phyloP scores from a whole-genome alignment of 805 yeast species.

The Candida nonsorbophila region DNA sequence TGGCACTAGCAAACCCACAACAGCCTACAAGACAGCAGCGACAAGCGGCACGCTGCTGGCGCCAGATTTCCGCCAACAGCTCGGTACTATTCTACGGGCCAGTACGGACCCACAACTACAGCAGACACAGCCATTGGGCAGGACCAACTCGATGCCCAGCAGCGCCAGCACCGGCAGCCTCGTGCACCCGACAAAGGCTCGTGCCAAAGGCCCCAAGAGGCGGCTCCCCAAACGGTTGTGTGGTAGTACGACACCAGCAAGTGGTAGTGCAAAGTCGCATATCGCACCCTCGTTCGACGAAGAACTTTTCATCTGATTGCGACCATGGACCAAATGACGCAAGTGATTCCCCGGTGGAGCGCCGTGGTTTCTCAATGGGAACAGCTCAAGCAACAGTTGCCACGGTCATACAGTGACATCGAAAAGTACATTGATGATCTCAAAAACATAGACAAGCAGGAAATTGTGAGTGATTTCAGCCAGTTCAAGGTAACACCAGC shows the following conservation, averaged over 20 bases:
- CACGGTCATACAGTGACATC: constrained; percentile 4
- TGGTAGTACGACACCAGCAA: not conserved
- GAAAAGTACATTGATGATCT: constrained; percentile 5
- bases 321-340: constrained; percentile 2
- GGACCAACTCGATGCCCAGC: constrained; percentile 3
- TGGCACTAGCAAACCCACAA: constrained; percentile 3
- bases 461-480: constrained; percentile 24
- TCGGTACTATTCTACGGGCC: constrained; percentile 23
- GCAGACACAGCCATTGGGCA: constrained; percentile 2
- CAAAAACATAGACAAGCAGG: constrained; percentile 10
- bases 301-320: not conserved
- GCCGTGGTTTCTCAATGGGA: not conserved
- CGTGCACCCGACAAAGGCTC: constrained; percentile 39
- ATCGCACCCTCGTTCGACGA: not conserved
- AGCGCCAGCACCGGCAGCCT: constrained; percentile 18
- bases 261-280: too few species aligned
- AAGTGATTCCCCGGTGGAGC: constrained; percentile 5
- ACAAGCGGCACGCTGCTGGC: constrained; percentile 1
- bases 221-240: constrained; percentile 30
- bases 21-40: constrained; percentile 1
- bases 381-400: constrained; percentile 4
- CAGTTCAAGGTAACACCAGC: constrained; percentile 25
- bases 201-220: constrained; percentile 51
- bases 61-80: constrained; percentile 14
- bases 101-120: constrained; percentile 18